Evolutionary conservation across 331 rosid species (phyloP).

Genomic region (Acacia concinna): DNA sequence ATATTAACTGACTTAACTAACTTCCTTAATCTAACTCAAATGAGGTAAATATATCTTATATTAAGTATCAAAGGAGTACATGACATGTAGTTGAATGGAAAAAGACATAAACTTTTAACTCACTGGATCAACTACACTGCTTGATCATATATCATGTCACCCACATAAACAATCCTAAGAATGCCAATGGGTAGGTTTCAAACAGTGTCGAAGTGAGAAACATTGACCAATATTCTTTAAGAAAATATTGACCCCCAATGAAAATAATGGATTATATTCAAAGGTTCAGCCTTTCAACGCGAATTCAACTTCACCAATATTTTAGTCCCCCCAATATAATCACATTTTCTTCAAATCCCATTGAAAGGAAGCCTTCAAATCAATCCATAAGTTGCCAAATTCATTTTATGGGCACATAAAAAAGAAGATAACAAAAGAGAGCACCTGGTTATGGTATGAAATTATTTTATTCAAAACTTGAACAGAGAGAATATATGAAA

Average conservation of each 20-base stretch:
- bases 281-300: not conserved
- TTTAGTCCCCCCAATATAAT: not conserved
- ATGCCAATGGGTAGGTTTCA: not conserved
- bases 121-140: not conserved
- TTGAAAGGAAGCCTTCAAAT: not conserved
- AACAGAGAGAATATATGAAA: conserved; percentile 27
- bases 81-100: not conserved
- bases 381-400: conserved; percentile 2
- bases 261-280: not conserved
- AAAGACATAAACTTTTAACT: not conserved
- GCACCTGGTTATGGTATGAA: conserved; percentile 46
- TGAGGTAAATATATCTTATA: too few relatives aligned
- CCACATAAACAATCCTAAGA: not conserved
- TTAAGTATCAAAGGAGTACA: not conserved
- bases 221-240: not conserved
- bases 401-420: not conserved
- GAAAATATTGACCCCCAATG: not conserved
- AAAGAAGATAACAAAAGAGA: not conserved
- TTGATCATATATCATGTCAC: not conserved
- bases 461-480: conserved; percentile 28
- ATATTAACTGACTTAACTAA: too few relatives aligned
- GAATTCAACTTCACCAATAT: not conserved
- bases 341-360: not conserved
- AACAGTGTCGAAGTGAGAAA: not conserved
- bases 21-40: too few relatives aligned